Conservation (phyloP, 2,329 filamentous ascomycete genomes). For the Emergomyces orientalis region DNA sequence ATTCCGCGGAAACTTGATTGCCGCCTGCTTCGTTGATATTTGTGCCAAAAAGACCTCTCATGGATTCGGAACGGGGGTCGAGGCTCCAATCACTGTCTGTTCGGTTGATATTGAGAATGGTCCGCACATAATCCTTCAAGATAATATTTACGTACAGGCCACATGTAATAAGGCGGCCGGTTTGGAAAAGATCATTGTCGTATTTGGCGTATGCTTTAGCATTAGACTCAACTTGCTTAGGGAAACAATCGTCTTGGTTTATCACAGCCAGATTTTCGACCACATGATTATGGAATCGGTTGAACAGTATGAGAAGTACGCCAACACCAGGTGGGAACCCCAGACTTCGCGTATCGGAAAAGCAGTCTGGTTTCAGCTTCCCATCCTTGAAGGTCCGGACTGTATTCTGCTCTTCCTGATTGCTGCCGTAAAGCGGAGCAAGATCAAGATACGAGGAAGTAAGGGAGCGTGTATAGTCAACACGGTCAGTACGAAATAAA, state of each 20-base stretch:
- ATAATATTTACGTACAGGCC: constrained; percentile 28
- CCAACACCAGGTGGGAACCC: constrained; percentile 28
- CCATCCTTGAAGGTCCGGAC: constrained; percentile 31
- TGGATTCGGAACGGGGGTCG: constrained; percentile 34
- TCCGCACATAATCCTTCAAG: constrained; percentile 29
- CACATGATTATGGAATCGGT: constrained; percentile 34
- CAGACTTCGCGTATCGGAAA: constrained; percentile 26
- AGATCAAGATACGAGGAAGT: constrained; percentile 43
- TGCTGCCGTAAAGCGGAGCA: constrained; percentile 38
- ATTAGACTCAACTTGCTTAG: constrained; percentile 20
- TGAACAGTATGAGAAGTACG: constrained; percentile 30
- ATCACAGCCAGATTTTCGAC: constrained; percentile 30
- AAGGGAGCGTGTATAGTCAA: constrained; percentile 28
- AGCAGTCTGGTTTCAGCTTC: constrained; percentile 32
- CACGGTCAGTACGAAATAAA: constrained; percentile 35
- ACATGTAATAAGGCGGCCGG: constrained; percentile 25
- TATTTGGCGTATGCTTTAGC: constrained; percentile 32
- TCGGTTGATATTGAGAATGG: constrained; percentile 29
- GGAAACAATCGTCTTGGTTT: constrained; percentile 36
- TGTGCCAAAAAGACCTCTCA: constrained; percentile 14
- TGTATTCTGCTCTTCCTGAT: constrained; percentile 25
- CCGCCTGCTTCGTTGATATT: constrained; percentile 36
- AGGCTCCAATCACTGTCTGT: constrained; percentile 37
- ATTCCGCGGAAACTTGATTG: constrained; percentile 45
- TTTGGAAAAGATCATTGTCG: constrained; percentile 30